Conservation (phyloP, 2,329 filamentous ascomycete genomes). For the Fusarium liriodendri region DNA sequence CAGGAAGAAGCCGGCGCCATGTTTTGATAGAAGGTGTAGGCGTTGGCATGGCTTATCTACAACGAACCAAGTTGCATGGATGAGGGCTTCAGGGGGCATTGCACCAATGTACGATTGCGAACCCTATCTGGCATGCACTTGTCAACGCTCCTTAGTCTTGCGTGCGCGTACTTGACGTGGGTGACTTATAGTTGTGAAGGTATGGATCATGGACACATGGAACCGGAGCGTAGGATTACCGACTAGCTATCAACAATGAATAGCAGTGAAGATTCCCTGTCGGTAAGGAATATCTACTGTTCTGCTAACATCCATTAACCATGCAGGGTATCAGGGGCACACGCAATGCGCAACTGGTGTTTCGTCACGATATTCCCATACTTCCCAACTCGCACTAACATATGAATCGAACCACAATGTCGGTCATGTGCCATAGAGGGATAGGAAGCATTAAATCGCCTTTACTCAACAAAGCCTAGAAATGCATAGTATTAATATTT, state of each 20-base stretch:
- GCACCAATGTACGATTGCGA: not conserved
- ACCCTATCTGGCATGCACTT: not conserved
- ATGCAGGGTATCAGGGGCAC: not conserved
- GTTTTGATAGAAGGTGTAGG: not conserved
- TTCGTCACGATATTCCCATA: not conserved
- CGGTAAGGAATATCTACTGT: not conserved
- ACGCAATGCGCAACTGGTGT: not conserved
- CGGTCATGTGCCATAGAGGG: not conserved
- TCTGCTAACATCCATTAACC: not conserved
- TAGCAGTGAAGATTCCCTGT: not conserved
- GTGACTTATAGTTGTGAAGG: not conserved
- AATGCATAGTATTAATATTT: not conserved
- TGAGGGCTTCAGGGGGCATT: not conserved
- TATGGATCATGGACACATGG: not conserved
- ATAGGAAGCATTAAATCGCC: not conserved
- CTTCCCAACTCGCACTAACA: not conserved
- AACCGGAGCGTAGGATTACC: not conserved
- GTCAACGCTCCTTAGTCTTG: not conserved
- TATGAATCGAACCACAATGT: not conserved
- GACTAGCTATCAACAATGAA: not conserved
- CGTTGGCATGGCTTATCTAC: not conserved
- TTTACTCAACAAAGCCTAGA: not conserved
- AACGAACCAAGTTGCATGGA: not conserved
- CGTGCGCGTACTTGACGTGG: not conserved
- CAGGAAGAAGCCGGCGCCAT: not conserved